Evolutionary conservation across 2,329 filamentous ascomycete genomes (phyloP), one percentile per base, ranked within the genome.

Genomic region (Penicillium freii): DNA sequence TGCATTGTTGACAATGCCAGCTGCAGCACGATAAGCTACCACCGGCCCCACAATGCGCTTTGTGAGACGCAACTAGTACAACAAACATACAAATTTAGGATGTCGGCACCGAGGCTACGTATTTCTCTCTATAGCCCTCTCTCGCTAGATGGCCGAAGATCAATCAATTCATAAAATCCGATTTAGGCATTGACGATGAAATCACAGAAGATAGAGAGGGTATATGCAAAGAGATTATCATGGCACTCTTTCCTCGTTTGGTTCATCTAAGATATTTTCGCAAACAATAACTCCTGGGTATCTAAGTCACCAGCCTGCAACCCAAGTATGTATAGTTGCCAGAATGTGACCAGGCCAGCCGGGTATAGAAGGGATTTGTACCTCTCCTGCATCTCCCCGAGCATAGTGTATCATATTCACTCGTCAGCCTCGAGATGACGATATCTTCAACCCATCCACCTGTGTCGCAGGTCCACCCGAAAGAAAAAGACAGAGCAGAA

Each of bases 251-350:
- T 33, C 17, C 38, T 50, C 19, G 52, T 15, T 44, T 10, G 13
- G 15, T 31, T 49, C 36, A 25, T 31, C 21, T 19, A 29, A 23
- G 6, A 45, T 11, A 33, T 44, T 46, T 19, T 23, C 19, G 38
- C 42, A 58, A 56, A 40, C 36, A 43, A 47, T 42, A 58, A 61
- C 56, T 64, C 58, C 60, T 23, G 62, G 62, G 62, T 64, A 64
- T 64, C 54, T 34, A 59, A 58, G 49, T 62, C 54, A 44, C 47
- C 48, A 25, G 33, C 34, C 36, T 19, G 17, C 43, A 54, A 39
- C 29, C 27, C 48, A 57, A 47, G 29, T 42, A 42, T 53, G 21
- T 53, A 36, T 53, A 42, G 48, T 34, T 23, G n/a, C 46, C 53
- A 49, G 27, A 51, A 50, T 11, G 25, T 33, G 31, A 29, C 42